phyloP scores from a whole-genome alignment of 768 basidiomycete species.

The Pleurotus eryngii region DNA sequence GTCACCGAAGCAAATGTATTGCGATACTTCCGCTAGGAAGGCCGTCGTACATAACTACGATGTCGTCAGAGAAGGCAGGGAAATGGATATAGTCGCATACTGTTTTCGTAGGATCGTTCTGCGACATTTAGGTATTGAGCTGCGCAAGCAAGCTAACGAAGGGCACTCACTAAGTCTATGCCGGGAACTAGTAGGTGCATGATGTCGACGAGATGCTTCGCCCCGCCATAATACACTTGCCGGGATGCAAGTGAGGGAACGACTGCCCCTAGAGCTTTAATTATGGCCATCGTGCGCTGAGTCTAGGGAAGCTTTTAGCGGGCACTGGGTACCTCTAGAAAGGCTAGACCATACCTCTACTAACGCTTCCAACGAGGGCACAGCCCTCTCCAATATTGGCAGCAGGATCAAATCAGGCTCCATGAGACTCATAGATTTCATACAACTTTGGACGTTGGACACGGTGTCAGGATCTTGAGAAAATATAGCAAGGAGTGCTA shows the following conservation, averaged over 20 bases:
- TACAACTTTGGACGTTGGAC: conserved; percentile 69
- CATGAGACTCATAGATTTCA: conserved; percentile 80
- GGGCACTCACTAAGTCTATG: conserved; percentile 71
- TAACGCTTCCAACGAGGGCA: conserved; percentile 85
- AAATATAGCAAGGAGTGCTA: conserved; percentile 87
- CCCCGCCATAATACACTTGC: conserved; percentile 75
- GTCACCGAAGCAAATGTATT: conserved; percentile 73
- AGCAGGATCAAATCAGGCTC: conserved; percentile 85
- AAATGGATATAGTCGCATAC: conserved; percentile 26
- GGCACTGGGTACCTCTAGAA: background rate
- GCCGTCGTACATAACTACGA: conserved; percentile 67
- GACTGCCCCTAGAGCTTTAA: conserved; percentile 81
- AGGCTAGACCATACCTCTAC: conserved; percentile 55
- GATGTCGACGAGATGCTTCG: conserved; percentile 76
- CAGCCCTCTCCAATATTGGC: conserved; percentile 77
- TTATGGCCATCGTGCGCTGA: conserved; percentile 79
- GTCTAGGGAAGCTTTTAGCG: conserved; percentile 43
- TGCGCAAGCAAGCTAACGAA: background rate
- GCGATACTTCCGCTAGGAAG: conserved; percentile 71
- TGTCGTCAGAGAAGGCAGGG: background rate
- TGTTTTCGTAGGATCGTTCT: conserved; percentile 82
- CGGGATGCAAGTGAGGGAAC: conserved; percentile 79
- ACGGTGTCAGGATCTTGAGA: conserved; percentile 76
- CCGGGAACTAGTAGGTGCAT: conserved; percentile 81
- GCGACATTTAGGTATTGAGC: background rate